A percentile compares a stretch with the other conserved stretches of the same genome.
Conservation (phyloP, 805 yeast genomes). For the Priceomyces melissophilus region DNA sequence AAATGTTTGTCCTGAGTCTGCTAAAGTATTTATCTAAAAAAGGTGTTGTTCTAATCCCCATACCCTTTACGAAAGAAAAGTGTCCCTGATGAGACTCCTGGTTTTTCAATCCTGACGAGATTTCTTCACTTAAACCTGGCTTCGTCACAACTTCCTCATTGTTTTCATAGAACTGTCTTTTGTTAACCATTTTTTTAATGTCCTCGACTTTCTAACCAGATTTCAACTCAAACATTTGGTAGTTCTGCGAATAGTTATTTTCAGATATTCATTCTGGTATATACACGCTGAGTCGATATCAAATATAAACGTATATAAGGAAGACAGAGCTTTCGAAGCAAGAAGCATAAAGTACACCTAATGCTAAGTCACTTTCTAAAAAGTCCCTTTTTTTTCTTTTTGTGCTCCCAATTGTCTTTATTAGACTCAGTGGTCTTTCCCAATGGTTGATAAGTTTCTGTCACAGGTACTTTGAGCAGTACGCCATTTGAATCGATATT, state of each 20-base stretch:
- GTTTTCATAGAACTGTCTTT: constrained; percentile 50
- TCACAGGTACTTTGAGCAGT: constrained; percentile 13
- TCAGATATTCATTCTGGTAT: not conserved
- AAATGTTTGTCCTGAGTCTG: constrained; percentile 34
- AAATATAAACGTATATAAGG: too few relatives aligned
- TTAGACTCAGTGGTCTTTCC: constrained; percentile 23
- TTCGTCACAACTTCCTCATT: constrained; percentile 45
- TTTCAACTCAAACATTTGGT: not conserved
- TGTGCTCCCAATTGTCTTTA: constrained; percentile 10
- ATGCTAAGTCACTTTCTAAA: constrained; percentile 16
- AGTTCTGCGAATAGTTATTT: not conserved
- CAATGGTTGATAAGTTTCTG: constrained; percentile 24
- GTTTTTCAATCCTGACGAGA: constrained; percentile 32
- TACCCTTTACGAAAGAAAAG: constrained; percentile 46
- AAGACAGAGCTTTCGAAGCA: not conserved
- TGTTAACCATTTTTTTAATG: constrained; percentile 12
- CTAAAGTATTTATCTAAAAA: constrained; percentile 43
- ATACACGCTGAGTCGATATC: not conserved
- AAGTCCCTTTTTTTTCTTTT: constrained; percentile 28
- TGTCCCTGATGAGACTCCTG: constrained; percentile 39
- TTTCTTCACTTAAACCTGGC: constrained; percentile 45
- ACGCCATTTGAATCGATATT: constrained; percentile 10
- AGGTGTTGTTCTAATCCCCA: constrained; percentile 51
- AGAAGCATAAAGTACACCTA: not conserved
- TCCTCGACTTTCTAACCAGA: too few relatives aligned